A percentile compares a stretch with the other conserved stretches of the same genome.
phyloP scores from a whole-genome alignment of 2,329 filamentous ascomycete species.

The Verticillium nubilum region DNA sequence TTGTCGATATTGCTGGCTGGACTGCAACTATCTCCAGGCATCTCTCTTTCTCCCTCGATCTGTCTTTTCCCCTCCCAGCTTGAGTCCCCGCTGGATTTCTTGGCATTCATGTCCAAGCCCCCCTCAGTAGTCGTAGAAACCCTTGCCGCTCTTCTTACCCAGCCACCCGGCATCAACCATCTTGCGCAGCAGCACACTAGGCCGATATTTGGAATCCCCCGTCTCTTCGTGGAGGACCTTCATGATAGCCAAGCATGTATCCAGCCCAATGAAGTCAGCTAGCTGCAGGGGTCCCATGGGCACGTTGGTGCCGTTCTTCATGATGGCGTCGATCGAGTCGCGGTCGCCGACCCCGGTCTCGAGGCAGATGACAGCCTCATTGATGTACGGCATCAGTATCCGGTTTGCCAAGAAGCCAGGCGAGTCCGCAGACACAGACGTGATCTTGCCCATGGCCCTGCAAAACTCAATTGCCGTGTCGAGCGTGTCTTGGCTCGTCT shows the following conservation, averaged over 20 bases:
- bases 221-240: slow-evolving; percentile 87
- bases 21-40: background rate
- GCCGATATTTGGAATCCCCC: slow-evolving; percentile 92
- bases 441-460: slow-evolving; percentile 86
- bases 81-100: background rate
- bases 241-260: slow-evolving; percentile 97
- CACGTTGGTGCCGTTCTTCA: slow-evolving; percentile 99
- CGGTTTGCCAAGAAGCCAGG: slow-evolving; percentile 95
- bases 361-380: slow-evolving; percentile 92
- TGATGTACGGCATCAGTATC: slow-evolving; percentile 99
- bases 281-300: slow-evolving; percentile 94
- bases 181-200: slow-evolving; percentile 78
- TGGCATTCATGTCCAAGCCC: background rate
- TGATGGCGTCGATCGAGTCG: slow-evolving; percentile 93
- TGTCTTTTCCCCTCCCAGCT: too few relatives aligned
- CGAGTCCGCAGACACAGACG: slow-evolving; percentile 80
- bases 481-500: slow-evolving; percentile 79
- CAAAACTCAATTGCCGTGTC: slow-evolving; percentile 81
- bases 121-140: slow-evolving; percentile 79
- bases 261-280: slow-evolving; percentile 94
- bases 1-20: background rate
- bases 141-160: slow-evolving; percentile 95
- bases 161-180: slow-evolving; percentile 99
- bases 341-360: slow-evolving; percentile 86
- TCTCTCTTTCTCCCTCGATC: too few relatives aligned